Evolutionary conservation across 2,329 filamentous ascomycete genomes (phyloP).

Genomic region (Chaetomiaceae sp.): DNA sequence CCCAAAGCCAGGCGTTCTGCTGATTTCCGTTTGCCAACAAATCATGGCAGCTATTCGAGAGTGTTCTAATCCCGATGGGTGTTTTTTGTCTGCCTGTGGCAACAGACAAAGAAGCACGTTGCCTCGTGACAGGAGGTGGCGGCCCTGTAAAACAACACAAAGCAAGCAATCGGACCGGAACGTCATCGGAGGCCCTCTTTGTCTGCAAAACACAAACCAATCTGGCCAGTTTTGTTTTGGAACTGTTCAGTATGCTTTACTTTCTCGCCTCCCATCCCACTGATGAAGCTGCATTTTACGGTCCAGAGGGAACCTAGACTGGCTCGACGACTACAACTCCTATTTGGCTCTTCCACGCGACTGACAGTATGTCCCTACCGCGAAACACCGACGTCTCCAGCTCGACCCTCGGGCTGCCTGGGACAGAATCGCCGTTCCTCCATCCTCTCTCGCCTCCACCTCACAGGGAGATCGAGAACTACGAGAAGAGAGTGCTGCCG

Average conservation of each 20-base stretch:
- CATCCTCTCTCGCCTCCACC: conserved; percentile 11
- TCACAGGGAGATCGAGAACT: conserved; percentile 17
- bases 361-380: background rate
- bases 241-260: background rate
- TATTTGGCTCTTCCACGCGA: background rate
- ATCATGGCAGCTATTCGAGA: background rate
- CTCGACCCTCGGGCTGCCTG: background rate
- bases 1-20: too few species aligned
- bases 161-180: conserved; percentile 1
- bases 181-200: background rate
- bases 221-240: background rate
- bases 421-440: background rate
- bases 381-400: background rate
- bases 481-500: conserved; percentile 28
- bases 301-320: too few species aligned
- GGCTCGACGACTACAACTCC: background rate
- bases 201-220: background rate
- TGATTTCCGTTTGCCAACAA: background rate
- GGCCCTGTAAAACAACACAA: background rate
- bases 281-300: too few species aligned
- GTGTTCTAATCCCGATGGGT: background rate
- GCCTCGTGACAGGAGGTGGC: background rate
- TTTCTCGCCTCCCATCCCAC: too few species aligned
- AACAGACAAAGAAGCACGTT: conserved; percentile 4
- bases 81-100: background rate